Base-by-base conservation (phyloP, 202 grass and related monocot species). In the Zoysia matrella region DNA sequence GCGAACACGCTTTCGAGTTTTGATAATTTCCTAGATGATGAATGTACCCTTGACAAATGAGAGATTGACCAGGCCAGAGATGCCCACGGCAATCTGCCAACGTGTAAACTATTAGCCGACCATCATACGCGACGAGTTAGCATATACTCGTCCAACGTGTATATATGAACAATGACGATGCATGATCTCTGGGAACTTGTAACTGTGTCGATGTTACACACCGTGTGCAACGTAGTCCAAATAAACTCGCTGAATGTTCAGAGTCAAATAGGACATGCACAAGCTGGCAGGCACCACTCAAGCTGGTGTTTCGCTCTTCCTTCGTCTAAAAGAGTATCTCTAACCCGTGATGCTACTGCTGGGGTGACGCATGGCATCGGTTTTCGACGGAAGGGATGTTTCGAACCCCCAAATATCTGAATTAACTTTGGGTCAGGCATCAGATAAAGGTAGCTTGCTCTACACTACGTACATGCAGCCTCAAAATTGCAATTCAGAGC, bases 401-500 rank as follows among this genome's bases (percentile, higher is more conserved):
- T 69, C 65, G 22, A 1, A 12, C 14, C 49, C 44, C 1, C 1
- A 46, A 41, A 67, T 69, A 60, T 60, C 14, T 60, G 56, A n/a
- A 47, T 47, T 52, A 16, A 47, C 47, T 78, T 79, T 73, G 72
- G 14, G 22, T 57, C 1, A 56, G 60, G 74, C 51, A 11, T 63
- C 22, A 40, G 60, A 40, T 8, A 63, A 63, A 39, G 22, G 22
- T 52, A 16, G 10, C 39, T 14, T 77, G 67, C 3, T 70, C 51
- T 8, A 51, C 13, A 8, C 22, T 22, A 22, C 22, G 22, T 46
- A 4, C 8, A 40, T 64, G 36, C 48, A 69, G 12, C 6, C 16
- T 11, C 44, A 9, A 63, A 62, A 55, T 64, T 70, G 79, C 15
- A 65, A 70, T 64, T 70, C 73, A 39, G 62, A 74, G 63, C 69